Evolutionary conservation across 257 asterid genomes (phyloP).

Genomic region (Schizonepeta tenuifolia): DNA sequence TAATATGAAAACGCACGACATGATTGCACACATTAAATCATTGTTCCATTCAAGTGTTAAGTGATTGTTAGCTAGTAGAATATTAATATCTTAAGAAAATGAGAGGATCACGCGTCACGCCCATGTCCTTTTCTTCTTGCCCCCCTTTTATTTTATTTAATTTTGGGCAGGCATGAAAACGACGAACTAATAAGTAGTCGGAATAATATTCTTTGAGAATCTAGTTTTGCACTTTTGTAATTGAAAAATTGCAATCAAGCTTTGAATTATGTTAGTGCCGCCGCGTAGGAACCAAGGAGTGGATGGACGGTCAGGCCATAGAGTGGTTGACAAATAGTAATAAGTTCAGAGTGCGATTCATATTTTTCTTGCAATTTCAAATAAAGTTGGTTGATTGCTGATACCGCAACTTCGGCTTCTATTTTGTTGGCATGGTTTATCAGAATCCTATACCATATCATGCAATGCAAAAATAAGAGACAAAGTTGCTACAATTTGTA

Average conservation of each 20-base stretch:
- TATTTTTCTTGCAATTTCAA: no score
- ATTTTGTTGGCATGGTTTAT: no score
- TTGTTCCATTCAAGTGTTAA: neutral
- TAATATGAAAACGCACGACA: neutral
- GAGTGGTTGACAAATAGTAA: neutral
- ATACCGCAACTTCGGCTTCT: neutral
- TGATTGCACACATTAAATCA: neutral
- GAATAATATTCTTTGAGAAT: neutral
- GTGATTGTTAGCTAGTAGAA: neutral
- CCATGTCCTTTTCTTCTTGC: neutral
- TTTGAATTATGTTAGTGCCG: neutral
- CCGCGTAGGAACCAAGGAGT: neutral
- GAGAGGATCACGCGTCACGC: neutral
- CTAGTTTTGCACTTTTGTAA: neutral
- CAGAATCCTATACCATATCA: neutral
- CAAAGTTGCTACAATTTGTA: neutral
- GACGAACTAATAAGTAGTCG: neutral
- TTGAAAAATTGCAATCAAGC: no score
- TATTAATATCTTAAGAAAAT: neutral
- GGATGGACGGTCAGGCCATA: slow-evolving; percentile 1
- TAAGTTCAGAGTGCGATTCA: no score
- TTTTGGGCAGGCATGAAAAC: neutral
- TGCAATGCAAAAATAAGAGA: neutral
- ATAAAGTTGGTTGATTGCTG: no score
- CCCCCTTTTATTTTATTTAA: neutral